A percentile compares a stretch with the other conserved stretches of the same genome.
phyloP scores from a whole-genome alignment of 2,329 filamentous ascomycete genomes.

The Colletotrichum zoysiae region DNA sequence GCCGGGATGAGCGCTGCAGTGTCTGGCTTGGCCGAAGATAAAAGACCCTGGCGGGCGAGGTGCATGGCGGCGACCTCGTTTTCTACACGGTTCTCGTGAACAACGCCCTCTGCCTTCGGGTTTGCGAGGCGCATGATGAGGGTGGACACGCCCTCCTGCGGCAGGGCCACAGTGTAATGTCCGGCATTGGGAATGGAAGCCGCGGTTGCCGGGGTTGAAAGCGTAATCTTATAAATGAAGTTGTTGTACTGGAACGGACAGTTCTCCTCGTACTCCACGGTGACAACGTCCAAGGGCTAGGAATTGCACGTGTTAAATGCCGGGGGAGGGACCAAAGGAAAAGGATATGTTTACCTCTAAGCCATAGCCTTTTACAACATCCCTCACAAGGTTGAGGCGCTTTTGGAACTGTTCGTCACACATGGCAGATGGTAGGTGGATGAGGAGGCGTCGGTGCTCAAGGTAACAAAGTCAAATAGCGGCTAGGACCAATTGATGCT shows the following conservation, averaged over 20 bases:
- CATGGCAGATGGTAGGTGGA: background rate
- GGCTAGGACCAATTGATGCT: background rate
- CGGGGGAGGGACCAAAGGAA: background rate
- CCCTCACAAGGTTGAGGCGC: conserved; percentile 6
- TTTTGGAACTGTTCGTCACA: conserved; percentile 15
- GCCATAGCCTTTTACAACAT: background rate
- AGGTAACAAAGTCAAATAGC: background rate
- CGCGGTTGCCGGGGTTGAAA: conserved; percentile 19
- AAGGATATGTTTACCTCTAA: background rate
- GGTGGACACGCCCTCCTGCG: background rate
- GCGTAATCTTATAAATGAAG: conserved; percentile 43
- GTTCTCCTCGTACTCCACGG: conserved; percentile 24
- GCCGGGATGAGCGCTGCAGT: conserved; percentile 42
- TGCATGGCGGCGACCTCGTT: conserved; percentile 46
- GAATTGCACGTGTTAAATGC: background rate
- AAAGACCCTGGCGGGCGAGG: conserved; percentile 41
- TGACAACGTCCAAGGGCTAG: background rate
- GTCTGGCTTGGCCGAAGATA: conserved; percentile 15
- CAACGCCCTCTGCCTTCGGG: conserved; percentile 17
- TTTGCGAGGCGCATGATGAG: conserved; percentile 42
- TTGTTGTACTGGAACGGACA: conserved; percentile 38
- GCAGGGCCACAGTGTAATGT: conserved; percentile 17
- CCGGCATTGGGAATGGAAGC: conserved; percentile 13
- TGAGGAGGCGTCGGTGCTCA: background rate
- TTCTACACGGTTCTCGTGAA: conserved; percentile 43